phyloP scores from a whole-genome alignment of 805 yeast genomes.

The Saturnispora saitoi region DNA sequence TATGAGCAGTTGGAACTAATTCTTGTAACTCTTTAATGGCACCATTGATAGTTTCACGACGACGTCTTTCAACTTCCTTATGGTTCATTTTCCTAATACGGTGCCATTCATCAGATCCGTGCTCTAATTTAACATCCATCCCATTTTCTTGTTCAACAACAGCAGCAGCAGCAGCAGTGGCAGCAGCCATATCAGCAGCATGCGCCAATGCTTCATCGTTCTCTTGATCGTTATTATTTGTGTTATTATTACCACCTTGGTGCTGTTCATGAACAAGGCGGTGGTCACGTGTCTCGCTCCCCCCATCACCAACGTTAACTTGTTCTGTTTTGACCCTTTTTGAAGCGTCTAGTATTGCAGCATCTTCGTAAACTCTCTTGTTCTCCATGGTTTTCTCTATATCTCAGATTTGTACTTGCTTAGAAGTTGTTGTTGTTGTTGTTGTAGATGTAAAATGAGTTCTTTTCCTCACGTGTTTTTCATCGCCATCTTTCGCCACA shows the following conservation, averaged over 20 bases:
- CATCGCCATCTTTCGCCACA: too few species aligned
- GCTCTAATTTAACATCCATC: not conserved
- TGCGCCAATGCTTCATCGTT: constrained; percentile 3
- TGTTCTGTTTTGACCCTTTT: not conserved
- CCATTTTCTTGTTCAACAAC: not conserved
- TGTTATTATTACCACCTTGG: not conserved
- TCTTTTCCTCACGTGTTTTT: constrained; percentile 5
- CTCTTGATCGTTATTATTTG: not conserved
- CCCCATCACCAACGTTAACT: not conserved
- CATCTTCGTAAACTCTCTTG: constrained; percentile 1
- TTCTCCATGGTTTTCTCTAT: not conserved
- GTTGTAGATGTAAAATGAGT: not conserved
- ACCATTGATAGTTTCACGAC: constrained; percentile 79
- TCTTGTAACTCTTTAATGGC: constrained; percentile 80
- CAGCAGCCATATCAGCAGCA: constrained; percentile 11
- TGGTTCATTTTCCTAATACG: constrained; percentile 79
- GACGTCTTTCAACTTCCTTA: constrained; percentile 89
- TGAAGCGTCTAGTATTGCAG: not conserved
- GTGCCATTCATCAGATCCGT: constrained; percentile 79
- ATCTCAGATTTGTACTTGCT: not conserved
- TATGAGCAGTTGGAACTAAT: constrained; percentile 72
- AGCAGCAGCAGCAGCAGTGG: not conserved
- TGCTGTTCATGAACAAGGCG: not conserved
- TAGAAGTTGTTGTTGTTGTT: not conserved
- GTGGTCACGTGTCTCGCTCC: constrained; percentile 3